Conservation (phyloP, 2,329 filamentous ascomycete genomes). For the Fusarium sp. region DNA sequence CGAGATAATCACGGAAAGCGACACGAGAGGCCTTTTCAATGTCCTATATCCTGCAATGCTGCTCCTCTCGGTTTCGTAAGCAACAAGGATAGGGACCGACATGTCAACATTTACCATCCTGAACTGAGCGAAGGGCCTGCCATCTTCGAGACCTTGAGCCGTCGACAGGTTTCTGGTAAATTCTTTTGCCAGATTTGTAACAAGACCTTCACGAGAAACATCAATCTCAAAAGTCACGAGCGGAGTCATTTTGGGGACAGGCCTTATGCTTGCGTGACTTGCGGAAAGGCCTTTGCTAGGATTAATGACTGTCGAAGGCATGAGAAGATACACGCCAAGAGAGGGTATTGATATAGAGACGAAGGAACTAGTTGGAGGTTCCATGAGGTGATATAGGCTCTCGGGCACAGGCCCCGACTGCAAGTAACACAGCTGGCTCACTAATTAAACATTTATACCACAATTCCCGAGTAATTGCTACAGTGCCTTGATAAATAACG, state of each 20-base stretch:
- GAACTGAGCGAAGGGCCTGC: fast-evolving
- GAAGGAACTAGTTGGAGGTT: fast-evolving
- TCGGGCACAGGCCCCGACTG: fast-evolving
- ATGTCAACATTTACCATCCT: neutral
- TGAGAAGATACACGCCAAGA: slow-evolving; percentile 11
- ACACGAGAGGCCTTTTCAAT: neutral
- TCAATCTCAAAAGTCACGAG: neutral
- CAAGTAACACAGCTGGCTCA: no score
- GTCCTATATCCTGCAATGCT: neutral
- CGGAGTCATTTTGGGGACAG: slow-evolving; percentile 1
- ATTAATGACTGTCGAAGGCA: slow-evolving; percentile 1
- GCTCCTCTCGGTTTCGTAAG: neutral
- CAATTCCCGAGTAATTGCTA: no score
- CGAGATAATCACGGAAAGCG: neutral
- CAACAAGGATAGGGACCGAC: neutral
- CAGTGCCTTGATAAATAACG: no score
- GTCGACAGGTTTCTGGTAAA: neutral
- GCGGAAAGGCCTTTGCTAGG: neutral
- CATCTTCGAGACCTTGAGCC: neutral
- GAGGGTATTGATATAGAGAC: neutral
- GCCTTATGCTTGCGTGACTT: neutral
- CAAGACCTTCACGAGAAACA: neutral
- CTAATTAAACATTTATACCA: no score
- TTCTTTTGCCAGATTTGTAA: neutral
- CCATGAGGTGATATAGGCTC: fast-evolving